phyloP scores from a whole-genome alignment of 106 monocot species.

The Iris macrosiphon region DNA sequence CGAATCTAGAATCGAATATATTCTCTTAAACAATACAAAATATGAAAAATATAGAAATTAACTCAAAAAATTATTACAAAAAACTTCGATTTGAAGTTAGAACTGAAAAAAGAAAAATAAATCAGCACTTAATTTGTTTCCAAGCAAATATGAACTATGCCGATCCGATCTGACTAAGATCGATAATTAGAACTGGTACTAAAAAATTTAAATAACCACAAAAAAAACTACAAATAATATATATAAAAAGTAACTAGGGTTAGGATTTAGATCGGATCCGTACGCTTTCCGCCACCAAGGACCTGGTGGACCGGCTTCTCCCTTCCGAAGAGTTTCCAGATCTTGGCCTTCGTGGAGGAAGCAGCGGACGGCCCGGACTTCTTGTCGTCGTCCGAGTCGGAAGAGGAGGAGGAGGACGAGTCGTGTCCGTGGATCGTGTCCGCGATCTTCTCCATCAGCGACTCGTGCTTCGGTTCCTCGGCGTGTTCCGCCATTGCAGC shows the following conservation, averaged over 20 bases:
- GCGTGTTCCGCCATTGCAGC: slow-evolving; percentile 34
- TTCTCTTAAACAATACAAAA: no score
- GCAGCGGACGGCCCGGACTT: neutral
- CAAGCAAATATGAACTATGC: no score
- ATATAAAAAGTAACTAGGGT: neutral
- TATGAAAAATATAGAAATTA: no score
- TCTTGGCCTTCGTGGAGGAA: slow-evolving; percentile 13
- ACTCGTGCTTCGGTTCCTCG: slow-evolving; percentile 17
- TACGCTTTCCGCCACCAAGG: slow-evolving; percentile 63
- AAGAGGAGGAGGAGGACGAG: slow-evolving; percentile 27
- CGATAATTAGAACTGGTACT: no score
- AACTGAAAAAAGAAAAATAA: no score
- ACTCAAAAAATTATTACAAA: no score
- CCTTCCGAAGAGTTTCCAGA: slow-evolving; percentile 46
- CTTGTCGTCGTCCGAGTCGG: slow-evolving; percentile 40
- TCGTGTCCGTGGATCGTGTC: slow-evolving; percentile 18
- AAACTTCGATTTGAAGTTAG: no score
- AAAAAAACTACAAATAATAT: neutral
- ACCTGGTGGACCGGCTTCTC: slow-evolving; percentile 52
- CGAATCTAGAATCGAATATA: no score
- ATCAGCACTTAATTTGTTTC: no score
- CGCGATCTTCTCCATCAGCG: slow-evolving; percentile 18
- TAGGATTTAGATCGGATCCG: neutral
- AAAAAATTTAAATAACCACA: neutral
- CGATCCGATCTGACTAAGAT: no score